These are phyloP conservation scores for Hemerocallis citrina DNA, from an alignment of 106 monocot species.

Conservation along the genomic window DNA sequence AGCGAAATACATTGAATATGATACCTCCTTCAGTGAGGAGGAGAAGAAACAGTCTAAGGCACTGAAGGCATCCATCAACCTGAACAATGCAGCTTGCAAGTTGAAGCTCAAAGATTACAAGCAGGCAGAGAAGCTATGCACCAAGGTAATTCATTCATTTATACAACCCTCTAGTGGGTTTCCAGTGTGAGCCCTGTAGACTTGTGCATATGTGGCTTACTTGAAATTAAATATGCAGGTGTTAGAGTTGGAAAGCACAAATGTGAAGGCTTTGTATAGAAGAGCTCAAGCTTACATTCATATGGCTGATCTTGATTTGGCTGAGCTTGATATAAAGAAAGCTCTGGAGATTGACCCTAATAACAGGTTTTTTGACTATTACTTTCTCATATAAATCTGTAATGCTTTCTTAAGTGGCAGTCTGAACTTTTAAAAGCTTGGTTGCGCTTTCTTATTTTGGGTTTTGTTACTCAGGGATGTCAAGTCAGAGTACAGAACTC, in stretches of 20 bases:
- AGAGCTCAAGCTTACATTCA: slow-evolving; percentile 81
- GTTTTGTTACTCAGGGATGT: slow-evolving; percentile 54
- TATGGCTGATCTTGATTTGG: slow-evolving; percentile 73
- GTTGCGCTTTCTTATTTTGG: too few species aligned
- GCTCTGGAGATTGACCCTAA: slow-evolving; percentile 80
- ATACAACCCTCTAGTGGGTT: neutral
- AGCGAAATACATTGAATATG: slow-evolving; percentile 58
- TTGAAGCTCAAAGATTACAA: slow-evolving; percentile 70
- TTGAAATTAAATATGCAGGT: slow-evolving; percentile 28
- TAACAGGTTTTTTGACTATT: slow-evolving; percentile 33
- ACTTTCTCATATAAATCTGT: neutral
- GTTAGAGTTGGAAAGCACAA: slow-evolving; percentile 62
- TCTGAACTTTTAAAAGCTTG: too few species aligned
- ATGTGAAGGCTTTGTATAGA: slow-evolving; percentile 77
- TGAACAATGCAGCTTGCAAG: slow-evolving; percentile 82
- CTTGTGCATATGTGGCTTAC: too few species aligned
- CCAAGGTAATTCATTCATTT: slow-evolving; percentile 30
- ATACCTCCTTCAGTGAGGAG: slow-evolving; percentile 68
- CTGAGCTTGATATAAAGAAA: slow-evolving; percentile 79
- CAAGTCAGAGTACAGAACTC: slow-evolving; percentile 50
- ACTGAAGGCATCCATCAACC: slow-evolving; percentile 52
- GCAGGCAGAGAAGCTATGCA: slow-evolving; percentile 66
- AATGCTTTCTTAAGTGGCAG: neutral
- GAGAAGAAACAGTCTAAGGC: slow-evolving; percentile 63
- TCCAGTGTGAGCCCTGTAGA: neutral